Percentiles rank a stretch among this genome's conserved stretches.
Evolutionary conservation across 805 yeast genomes (phyloP).

Genomic region (Debaryomyces castellii): DNA sequence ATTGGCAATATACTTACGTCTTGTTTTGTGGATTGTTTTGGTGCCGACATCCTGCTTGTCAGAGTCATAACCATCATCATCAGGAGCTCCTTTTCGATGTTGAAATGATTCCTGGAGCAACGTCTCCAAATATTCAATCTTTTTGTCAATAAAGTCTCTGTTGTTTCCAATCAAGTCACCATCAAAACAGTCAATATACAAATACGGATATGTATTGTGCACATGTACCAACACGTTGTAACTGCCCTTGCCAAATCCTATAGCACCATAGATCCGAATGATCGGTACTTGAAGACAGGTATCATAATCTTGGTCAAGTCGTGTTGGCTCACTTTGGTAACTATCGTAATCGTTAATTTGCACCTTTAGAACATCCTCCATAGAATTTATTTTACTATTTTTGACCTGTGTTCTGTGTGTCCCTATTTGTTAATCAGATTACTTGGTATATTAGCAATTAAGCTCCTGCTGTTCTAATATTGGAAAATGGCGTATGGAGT

Average conservation of each 20-base stretch:
- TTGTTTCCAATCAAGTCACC: slow-evolving; percentile 8
- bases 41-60: not conserved
- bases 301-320: slow-evolving; percentile 46
- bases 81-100: slow-evolving; percentile 11
- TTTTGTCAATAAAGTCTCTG: slow-evolving; percentile 3
- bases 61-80: not conserved
- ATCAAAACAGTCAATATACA: slow-evolving; percentile 64
- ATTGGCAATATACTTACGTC: slow-evolving; percentile 51
- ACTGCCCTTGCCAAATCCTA: slow-evolving; percentile 51
- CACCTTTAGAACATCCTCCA: slow-evolving; percentile 26
- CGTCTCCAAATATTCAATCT: slow-evolving; percentile 47
- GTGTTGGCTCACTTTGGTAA: slow-evolving; percentile 58
- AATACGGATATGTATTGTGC: slow-evolving; percentile 83
- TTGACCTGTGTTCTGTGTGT: not conserved
- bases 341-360: slow-evolving; percentile 66
- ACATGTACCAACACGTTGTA: slow-evolving; percentile 56
- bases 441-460: too few relatives aligned
- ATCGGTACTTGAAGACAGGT: slow-evolving; percentile 63
- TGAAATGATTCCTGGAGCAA: slow-evolving; percentile 39
- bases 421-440: too few relatives aligned
- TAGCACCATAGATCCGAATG: slow-evolving; percentile 72
- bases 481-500: too few relatives aligned
- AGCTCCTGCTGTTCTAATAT: too few relatives aligned
- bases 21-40: not conserved
- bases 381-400: not conserved